Base-by-base conservation (phyloP, 805 yeast species). In the Scheffersomyces coipomensis region DNA sequence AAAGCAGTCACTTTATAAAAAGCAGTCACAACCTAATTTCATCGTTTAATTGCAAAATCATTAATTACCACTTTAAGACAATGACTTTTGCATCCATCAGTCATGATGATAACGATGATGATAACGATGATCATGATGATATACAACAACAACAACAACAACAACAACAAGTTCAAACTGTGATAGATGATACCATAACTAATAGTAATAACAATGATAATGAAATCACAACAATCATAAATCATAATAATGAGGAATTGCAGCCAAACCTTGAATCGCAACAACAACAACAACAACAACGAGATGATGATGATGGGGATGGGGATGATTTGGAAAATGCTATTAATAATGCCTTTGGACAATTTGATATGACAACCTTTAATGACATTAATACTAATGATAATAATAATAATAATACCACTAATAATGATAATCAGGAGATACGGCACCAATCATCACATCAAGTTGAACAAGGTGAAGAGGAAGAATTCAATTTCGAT, bases 331-430 rank as follows among this genome's bases (percentile, higher is more conserved):
- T 27, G 18, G 30, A 27, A 5, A 27, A 10, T 27, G 30, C 30
- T 15, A 64, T 68, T 30, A 72, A 68, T 13, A 62, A 63, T 43
- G 73, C 65, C 1, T 64, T 68, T 44, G 55, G 54, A 46, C 67
- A 51, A 46, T 64, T 58, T 45, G 60, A 48, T 27, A 27, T 27
- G 30, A 27, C n/a, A 5, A 13, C 30, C 3, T 27, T 27, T 27
- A 18, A 9, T 5, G 15, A 27, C 15, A 18, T 13, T 21, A 9
- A 6, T 7, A 6, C 6, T 21, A 7, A 6, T 9, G 23, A 21
- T 27, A 27, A 27, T 27, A 10, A 27, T 5, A 15, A 13, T 13
- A 27, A n/a, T 27, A n/a, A 27, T 15, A 13, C 6, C 5, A 15
- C 5, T 27, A 15, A n/a, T 27, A 27, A 6, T 15, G 11, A 7